A percentile compares a stretch with the other conserved stretches of the same genome.
phyloP scores from a whole-genome alignment of 1,139 yeast genomes.

The Trichomonascaceae sp. region DNA sequence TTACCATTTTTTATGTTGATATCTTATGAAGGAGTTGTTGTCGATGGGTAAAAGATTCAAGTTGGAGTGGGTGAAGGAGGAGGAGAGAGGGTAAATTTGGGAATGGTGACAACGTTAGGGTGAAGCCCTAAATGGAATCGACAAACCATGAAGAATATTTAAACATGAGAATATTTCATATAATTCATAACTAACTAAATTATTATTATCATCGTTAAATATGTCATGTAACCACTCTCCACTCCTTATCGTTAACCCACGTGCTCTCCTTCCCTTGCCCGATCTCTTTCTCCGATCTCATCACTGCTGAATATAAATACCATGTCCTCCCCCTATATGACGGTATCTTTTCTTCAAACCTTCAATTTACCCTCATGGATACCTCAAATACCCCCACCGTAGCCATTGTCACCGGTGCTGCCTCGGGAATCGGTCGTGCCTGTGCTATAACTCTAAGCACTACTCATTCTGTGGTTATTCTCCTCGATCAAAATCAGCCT shows the following conservation, averaged over 20 bases:
- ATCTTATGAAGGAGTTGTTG: constrained; percentile 4
- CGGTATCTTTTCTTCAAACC: neutral
- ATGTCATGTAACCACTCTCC: neutral
- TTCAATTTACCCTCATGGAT: neutral
- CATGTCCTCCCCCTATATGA: neutral
- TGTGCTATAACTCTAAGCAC: neutral
- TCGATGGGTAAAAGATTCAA: constrained; percentile 6
- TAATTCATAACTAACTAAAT: neutral
- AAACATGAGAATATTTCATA: too few relatives aligned
- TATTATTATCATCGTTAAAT: neutral
- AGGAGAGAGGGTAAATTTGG: constrained; percentile 6
- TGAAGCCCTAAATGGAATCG: constrained; percentile 5
- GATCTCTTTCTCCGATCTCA: neutral
- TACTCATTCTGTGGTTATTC: neutral
- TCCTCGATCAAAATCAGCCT: neutral
- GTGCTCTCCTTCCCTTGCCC: neutral
- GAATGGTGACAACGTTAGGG: constrained; percentile 10
- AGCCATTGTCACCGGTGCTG: neutral
- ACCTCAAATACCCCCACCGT: neutral
- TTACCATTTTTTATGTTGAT: constrained; percentile 18
- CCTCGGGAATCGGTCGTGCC: neutral
- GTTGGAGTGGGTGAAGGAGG: constrained; percentile 4
- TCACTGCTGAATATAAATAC: neutral
- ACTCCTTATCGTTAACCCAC: too few relatives aligned
- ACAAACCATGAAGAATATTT: neutral